phyloP scores from a whole-genome alignment of 352 stramenopile genomes.

The Aphanomyces stellatus region DNA sequence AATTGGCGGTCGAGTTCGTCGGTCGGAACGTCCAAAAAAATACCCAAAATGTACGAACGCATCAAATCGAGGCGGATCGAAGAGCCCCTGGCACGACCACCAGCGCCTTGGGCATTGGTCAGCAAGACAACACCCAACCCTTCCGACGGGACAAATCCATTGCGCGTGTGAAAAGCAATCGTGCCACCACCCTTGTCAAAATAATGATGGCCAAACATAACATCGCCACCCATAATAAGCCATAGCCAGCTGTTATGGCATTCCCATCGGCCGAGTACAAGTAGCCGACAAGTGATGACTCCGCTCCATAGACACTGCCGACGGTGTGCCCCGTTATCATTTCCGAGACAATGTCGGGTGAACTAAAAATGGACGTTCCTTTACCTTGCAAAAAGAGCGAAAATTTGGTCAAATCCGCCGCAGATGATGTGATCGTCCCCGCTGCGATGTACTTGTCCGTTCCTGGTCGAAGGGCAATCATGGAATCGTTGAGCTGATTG shows the following conservation, averaged over 20 bases:
- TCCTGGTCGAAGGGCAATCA: not conserved
- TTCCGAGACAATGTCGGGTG: conserved; percentile 33
- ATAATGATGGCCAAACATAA: conserved; percentile 52
- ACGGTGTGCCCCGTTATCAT: conserved; percentile 39
- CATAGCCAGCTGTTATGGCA: conserved; percentile 47
- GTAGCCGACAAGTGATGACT: conserved; percentile 33
- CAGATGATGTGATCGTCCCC: conserved; percentile 39
- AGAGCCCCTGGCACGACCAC: conserved; percentile 23
- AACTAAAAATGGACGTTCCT: conserved; percentile 28
- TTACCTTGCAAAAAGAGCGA: conserved; percentile 49
- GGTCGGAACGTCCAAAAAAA: conserved; percentile 56
- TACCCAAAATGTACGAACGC: conserved; percentile 48
- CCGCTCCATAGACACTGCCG: too few species aligned
- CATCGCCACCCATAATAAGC: conserved; percentile 41
- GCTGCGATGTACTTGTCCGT: conserved; percentile 26
- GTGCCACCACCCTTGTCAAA: conserved; percentile 61
- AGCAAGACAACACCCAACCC: conserved; percentile 50
- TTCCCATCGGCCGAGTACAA: conserved; percentile 39
- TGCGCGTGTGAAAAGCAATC: conserved; percentile 40
- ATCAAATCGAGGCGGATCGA: conserved; percentile 48
- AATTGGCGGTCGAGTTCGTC: conserved; percentile 40
- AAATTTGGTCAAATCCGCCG: conserved; percentile 44
- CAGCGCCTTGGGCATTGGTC: conserved; percentile 38
- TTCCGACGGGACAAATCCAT: conserved; percentile 33
- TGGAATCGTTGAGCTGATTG: conserved; percentile 24